phyloP scores from a whole-genome alignment of 2,329 filamentous ascomycete genomes.

The Fusarium abutilonis region DNA sequence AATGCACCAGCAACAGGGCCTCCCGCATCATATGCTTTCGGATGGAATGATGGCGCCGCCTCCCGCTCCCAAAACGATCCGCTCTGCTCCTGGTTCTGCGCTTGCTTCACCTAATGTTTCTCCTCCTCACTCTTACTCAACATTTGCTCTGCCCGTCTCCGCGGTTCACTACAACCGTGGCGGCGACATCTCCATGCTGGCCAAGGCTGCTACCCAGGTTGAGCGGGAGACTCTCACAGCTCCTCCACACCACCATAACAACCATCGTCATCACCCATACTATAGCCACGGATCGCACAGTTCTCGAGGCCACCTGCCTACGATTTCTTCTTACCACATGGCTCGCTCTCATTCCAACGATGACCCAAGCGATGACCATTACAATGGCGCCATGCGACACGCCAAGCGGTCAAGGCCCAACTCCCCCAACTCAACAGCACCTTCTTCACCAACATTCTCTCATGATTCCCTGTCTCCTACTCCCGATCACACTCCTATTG shows the following conservation, averaged over 20 bases:
- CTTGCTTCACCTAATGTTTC: constrained; percentile 95
- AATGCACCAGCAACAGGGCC: constrained; percentile 52
- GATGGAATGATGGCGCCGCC: constrained; percentile 82
- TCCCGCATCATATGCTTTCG: constrained; percentile 58
- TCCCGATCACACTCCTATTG: constrained; percentile 97
- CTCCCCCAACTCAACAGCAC: constrained; percentile 94
- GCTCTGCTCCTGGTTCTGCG: constrained; percentile 87
- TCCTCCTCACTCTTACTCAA: constrained; percentile 88
- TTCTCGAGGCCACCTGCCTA: constrained; percentile 73
- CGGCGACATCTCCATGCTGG: constrained; percentile 67
- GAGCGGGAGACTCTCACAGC: constrained; percentile 65
- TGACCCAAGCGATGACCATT: constrained; percentile 80
- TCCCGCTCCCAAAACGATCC: constrained; percentile 78
- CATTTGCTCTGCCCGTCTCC: constrained; percentile 65
- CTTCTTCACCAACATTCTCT: constrained; percentile 94
- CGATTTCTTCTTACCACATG: constrained; percentile 92
- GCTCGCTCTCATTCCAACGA: constrained; percentile 86
- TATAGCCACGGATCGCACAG: constrained; percentile 60
- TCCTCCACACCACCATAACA: constrained; percentile 55
- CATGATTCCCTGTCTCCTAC: constrained; percentile 96
- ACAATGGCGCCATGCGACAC: constrained; percentile 72
- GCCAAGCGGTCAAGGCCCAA: constrained; percentile 91
- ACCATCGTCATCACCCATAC: constrained; percentile 64
- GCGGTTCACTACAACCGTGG: constrained; percentile 62
- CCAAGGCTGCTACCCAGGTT: constrained; percentile 69